Evolutionary conservation across 805 yeast genomes (phyloP).

Genomic region (Starmera dryadoides): DNA sequence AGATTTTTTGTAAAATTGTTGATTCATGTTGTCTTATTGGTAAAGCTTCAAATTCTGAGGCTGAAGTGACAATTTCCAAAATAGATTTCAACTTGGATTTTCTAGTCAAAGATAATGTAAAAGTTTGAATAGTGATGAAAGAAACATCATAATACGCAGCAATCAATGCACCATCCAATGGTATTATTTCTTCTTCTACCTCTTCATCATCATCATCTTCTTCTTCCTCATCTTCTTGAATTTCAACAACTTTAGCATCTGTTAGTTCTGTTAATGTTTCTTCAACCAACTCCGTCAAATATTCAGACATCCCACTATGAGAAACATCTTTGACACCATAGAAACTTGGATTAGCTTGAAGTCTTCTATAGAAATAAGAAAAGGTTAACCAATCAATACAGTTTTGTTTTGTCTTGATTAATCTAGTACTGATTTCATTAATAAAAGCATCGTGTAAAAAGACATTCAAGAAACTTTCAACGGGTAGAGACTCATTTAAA

Average conservation of each 20-base stretch:
- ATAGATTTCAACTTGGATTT: slow-evolving; percentile 54
- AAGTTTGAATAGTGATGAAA: slow-evolving; percentile 58
- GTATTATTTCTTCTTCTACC: slow-evolving; percentile 32
- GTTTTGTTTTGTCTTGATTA: slow-evolving; percentile 66
- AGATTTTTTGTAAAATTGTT: slow-evolving; percentile 36
- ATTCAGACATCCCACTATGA: slow-evolving; percentile 68
- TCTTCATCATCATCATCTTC: slow-evolving; percentile 26
- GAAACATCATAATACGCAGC: slow-evolving; percentile 67
- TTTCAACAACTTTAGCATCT: slow-evolving; percentile 55
- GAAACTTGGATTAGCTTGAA: slow-evolving; percentile 79
- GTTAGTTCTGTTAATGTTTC: slow-evolving; percentile 53
- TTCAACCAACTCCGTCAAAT: slow-evolving; percentile 79
- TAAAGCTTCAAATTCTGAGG: slow-evolving; percentile 66
- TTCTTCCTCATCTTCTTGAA: slow-evolving; percentile 32
- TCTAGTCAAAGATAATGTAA: slow-evolving; percentile 41
- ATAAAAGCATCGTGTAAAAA: slow-evolving; percentile 60
- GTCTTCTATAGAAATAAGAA: slow-evolving; percentile 73
- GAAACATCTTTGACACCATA: slow-evolving; percentile 70
- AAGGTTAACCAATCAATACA: slow-evolving; percentile 88
- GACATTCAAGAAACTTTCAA: slow-evolving; percentile 67
- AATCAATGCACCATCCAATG: slow-evolving; percentile 67
- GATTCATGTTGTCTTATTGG: slow-evolving; percentile 61
- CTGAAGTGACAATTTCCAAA: slow-evolving; percentile 56
- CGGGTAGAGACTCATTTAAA: slow-evolving; percentile 66
- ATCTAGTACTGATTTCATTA: slow-evolving; percentile 62